Base-by-base conservation (phyloP, 306 rosid genomes). In the Spatholobus suberectus region DNA sequence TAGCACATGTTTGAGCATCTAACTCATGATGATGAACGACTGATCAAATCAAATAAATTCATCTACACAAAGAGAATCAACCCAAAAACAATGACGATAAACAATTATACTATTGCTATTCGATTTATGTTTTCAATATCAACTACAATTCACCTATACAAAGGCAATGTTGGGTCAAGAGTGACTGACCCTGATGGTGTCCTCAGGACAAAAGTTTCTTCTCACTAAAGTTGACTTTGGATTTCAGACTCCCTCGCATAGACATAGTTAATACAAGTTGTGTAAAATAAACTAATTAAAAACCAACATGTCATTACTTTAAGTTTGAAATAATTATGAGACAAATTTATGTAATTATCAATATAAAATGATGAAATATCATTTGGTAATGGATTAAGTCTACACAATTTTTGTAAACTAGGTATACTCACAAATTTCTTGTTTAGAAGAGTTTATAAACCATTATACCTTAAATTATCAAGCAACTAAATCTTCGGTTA, bases 21-120 rank as follows among this genome's bases (percentile, higher is more conserved):
- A 71, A 43, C 68, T 74, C 73, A 57, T 20, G 81, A 44, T 37
- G 24, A 66, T 47, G 67, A 81, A 18, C 73, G n/a, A 75, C 54
- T 5, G 57, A 73, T 62, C 23, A 67, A 66, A 75, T 67, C 14
- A 54, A 40, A 40, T 41, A 38, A 73, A 66, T 29, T 27, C 66
- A 27, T 18, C 55, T 40, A 75, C 15, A 62, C 32, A 0, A 11
- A 47, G 54, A 23, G 41, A 52, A 57, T 24, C 49, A 49, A 37
- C 5, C 1, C 29, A 74, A 47, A 47, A 15, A 51, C 40, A 34
- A 35, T 12, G 18, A 18, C n/a, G 10, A 12, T 46, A 8, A 57
- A 6, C 24, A 70, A 27, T 57, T 6, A 57, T 40, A 17, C 58
- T 4, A 23, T 4, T 17, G 46, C 21, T 70, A 23, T 29, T 44